These are phyloP conservation scores for Vitis hybrid DNA, from an alignment of 177 flowering plant genomes.

Conservation along the genomic window DNA sequence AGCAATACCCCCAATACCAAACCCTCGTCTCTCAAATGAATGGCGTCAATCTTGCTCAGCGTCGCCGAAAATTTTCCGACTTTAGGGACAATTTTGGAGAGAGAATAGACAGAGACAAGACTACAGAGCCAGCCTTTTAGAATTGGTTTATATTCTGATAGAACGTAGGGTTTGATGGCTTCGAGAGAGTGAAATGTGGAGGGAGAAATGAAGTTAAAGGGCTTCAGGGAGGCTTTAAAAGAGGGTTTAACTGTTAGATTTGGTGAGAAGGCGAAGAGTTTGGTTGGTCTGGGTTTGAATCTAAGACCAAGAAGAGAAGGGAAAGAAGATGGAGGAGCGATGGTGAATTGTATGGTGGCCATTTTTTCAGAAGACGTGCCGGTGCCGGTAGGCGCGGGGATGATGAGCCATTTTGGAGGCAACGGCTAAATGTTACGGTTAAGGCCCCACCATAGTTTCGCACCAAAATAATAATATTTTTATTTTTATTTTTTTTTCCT, in stretches of 20 bases:
- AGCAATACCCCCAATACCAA: slow-evolving; percentile 44
- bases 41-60: slow-evolving; percentile 12
- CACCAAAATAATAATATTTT: too few species aligned
- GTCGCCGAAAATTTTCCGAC: slow-evolving; percentile 43
- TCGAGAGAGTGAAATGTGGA: slow-evolving; percentile 18
- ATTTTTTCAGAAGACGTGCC: not conserved
- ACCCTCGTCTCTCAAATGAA: slow-evolving; percentile 36
- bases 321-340: slow-evolving; percentile 6
- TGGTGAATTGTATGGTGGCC: slow-evolving; percentile 6
- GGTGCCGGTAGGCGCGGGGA: not conserved
- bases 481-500: too few species aligned
- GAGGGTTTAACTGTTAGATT: not conserved
- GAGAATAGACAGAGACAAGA: slow-evolving; percentile 61
- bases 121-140: slow-evolving; percentile 89
- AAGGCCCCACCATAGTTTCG: too few species aligned
- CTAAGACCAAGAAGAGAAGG: slow-evolving; percentile 1
- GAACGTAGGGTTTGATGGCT: slow-evolving; percentile 53
- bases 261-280: not conserved
- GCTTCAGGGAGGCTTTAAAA: not conserved
- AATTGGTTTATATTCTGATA: slow-evolving; percentile 53
- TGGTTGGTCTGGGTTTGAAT: slow-evolving; percentile 1
- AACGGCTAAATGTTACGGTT: not conserved
- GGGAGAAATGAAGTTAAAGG: slow-evolving; percentile 9
- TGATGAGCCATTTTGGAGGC: not conserved
- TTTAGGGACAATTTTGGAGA: slow-evolving; percentile 61